These are phyloP conservation scores for Serendipita sp. DNA, from an alignment of 1,284 basidiomycete species.

Conservation along the genomic window DNA sequence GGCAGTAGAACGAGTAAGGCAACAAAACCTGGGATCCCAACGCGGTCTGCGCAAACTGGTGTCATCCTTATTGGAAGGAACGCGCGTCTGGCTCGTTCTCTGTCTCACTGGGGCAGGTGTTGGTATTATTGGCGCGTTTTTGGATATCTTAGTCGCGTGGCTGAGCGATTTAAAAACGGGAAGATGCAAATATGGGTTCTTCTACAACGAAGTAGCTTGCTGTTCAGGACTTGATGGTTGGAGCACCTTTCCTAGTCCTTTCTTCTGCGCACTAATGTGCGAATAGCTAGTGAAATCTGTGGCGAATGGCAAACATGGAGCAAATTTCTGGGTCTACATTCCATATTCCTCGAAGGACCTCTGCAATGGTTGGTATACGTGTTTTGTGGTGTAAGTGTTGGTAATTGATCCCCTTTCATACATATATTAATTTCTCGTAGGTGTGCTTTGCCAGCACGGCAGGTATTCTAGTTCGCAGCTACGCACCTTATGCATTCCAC, in stretches of 20 bases:
- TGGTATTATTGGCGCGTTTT: slow-evolving; percentile 54
- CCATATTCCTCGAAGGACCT: slow-evolving; percentile 43
- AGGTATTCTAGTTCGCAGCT: slow-evolving; percentile 47
- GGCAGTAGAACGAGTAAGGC: slow-evolving; percentile 43
- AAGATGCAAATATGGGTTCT: slow-evolving; percentile 53
- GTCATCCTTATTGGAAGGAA: slow-evolving; percentile 40
- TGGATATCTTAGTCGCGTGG: slow-evolving; percentile 66
- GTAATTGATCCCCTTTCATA: neutral
- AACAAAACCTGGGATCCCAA: slow-evolving; percentile 34
- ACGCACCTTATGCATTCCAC: slow-evolving; percentile 64
- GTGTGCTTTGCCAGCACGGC: slow-evolving; percentile 47
- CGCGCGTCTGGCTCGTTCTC: slow-evolving; percentile 53
- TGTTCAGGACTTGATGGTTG: slow-evolving; percentile 60
- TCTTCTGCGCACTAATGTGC: neutral
- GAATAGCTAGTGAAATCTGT: slow-evolving; percentile 54
- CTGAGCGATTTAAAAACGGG: slow-evolving; percentile 57
- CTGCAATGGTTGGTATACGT: slow-evolving; percentile 52
- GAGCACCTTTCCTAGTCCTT: slow-evolving; percentile 19
- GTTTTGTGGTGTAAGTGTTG: slow-evolving; percentile 38
- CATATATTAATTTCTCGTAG: slow-evolving; percentile 22
- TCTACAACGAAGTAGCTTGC: slow-evolving; percentile 59
- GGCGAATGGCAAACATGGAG: slow-evolving; percentile 59
- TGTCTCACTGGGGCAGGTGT: slow-evolving; percentile 52
- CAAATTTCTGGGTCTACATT: slow-evolving; percentile 36
- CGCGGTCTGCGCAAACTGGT: slow-evolving; percentile 41